Conservation (phyloP, 345 rosid species). For the Turritis glabra region DNA sequence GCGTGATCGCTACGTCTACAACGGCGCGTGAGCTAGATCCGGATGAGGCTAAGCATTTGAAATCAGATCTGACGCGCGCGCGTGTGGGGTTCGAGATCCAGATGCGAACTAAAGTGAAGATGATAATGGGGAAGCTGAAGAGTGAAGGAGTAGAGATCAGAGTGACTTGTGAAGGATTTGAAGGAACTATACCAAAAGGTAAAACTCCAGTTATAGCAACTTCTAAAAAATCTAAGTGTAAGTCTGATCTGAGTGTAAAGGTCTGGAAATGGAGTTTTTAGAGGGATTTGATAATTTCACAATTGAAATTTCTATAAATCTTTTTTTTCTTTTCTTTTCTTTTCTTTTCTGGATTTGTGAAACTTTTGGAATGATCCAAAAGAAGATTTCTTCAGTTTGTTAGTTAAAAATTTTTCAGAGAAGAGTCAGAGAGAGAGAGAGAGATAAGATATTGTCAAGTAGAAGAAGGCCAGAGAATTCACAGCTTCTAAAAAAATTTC, state of each 20-base stretch:
- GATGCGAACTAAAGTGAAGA: constrained; percentile 67
- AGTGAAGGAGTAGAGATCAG: constrained; percentile 79
- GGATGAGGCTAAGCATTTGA: constrained; percentile 56
- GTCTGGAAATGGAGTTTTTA: constrained; percentile 78
- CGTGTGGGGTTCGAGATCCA: constrained; percentile 55
- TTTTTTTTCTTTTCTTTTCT: neutral
- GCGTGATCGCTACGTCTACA: constrained; percentile 53
- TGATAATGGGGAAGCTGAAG: constrained; percentile 57
- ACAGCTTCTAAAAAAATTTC: constrained; percentile 19
- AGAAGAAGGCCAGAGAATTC: constrained; percentile 27
- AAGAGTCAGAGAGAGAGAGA: constrained; percentile 21
- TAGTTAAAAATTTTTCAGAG: constrained; percentile 23
- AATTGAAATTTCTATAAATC: constrained; percentile 2
- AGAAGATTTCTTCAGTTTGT: constrained; percentile 36
- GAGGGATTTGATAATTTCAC: neutral
- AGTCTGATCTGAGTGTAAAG: constrained; percentile 84
- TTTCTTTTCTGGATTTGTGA: constrained; percentile 22
- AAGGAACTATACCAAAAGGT: constrained; percentile 67
- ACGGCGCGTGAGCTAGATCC: constrained; percentile 66
- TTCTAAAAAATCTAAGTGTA: constrained; percentile 55
- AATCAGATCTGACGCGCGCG: constrained; percentile 70
- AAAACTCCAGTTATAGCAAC: constrained; percentile 66
- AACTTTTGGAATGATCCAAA: constrained; percentile 37
- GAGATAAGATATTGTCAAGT: constrained; percentile 32
- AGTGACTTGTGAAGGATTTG: constrained; percentile 68